Evolutionary conservation across 202 grass and related monocot genomes (phyloP).

Genomic region (Setaria italica): DNA sequence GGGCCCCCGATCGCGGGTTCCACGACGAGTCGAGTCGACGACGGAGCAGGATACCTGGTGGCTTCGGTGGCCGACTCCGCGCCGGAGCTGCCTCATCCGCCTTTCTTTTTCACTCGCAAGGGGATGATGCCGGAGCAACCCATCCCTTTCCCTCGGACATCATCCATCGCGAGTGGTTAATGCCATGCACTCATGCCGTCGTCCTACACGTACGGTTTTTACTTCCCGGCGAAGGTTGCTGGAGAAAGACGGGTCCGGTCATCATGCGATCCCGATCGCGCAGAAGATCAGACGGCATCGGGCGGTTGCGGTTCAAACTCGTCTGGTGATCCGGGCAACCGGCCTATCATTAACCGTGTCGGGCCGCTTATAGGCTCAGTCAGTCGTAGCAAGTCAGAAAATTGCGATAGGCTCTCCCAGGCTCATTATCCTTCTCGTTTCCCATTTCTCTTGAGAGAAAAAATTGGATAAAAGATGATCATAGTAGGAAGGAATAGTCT

Average conservation of each 20-base stretch:
- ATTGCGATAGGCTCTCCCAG: too few relatives aligned
- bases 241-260: background rate
- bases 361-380: background rate
- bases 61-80: constrained; percentile 53
- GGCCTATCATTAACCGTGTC: background rate
- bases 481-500: background rate
- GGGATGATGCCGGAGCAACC: background rate
- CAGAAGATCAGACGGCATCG: background rate
- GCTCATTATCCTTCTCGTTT: background rate
- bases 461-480: background rate
- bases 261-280: background rate
- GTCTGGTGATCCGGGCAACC: background rate
- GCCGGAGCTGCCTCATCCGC: constrained; percentile 51
- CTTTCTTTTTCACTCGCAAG: background rate
- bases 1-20: constrained; percentile 22
- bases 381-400: background rate
- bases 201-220: background rate
- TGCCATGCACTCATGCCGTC: constrained; percentile 1
- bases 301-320: background rate
- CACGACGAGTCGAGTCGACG: background rate
- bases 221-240: background rate
- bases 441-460: background rate
- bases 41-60: background rate
- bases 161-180: background rate
- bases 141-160: background rate